phyloP scores from a whole-genome alignment of 2,329 filamentous ascomycete species.

The Sarocladiaceae sp. region DNA sequence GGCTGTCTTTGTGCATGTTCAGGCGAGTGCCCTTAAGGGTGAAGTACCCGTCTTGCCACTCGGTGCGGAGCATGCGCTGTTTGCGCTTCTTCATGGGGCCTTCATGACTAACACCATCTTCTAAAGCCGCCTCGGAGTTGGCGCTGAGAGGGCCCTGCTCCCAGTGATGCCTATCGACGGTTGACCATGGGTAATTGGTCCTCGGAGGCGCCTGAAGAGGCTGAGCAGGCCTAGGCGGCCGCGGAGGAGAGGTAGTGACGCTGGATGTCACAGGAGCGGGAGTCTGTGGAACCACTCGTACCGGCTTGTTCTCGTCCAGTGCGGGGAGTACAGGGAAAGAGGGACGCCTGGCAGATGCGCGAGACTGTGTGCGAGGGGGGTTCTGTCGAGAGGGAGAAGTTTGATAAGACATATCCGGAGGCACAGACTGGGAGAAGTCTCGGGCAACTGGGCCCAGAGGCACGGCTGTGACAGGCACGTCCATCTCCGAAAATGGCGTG shows the following conservation, averaged over 20 bases:
- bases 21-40: conserved; percentile 71
- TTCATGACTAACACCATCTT: conserved; percentile 56
- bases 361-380: conserved; percentile 42
- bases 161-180: conserved; percentile 33
- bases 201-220: conserved; percentile 47
- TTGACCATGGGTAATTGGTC: conserved; percentile 50
- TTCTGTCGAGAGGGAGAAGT: conserved; percentile 19
- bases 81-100: conserved; percentile 95
- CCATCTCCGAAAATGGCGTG: conserved; percentile 88
- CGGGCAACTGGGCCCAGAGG: conserved; percentile 67
- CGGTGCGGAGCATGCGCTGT: conserved; percentile 80
- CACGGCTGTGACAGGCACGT: conserved; percentile 73
- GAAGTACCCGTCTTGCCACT: conserved; percentile 91
- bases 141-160: conserved; percentile 17
- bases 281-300: conserved; percentile 27
- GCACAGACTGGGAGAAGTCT: conserved; percentile 82
- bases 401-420: conserved; percentile 84
- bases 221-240: conserved; percentile 29
- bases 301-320: conserved; percentile 58
- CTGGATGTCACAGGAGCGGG: conserved; percentile 23
- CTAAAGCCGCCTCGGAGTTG: conserved; percentile 15
- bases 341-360: conserved; percentile 55
- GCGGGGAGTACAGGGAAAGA: conserved; percentile 63
- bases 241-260: conserved; percentile 23
- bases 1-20: conserved; percentile 65